Conservation (phyloP, 345 rosid species). For the Garcia nutans region DNA sequence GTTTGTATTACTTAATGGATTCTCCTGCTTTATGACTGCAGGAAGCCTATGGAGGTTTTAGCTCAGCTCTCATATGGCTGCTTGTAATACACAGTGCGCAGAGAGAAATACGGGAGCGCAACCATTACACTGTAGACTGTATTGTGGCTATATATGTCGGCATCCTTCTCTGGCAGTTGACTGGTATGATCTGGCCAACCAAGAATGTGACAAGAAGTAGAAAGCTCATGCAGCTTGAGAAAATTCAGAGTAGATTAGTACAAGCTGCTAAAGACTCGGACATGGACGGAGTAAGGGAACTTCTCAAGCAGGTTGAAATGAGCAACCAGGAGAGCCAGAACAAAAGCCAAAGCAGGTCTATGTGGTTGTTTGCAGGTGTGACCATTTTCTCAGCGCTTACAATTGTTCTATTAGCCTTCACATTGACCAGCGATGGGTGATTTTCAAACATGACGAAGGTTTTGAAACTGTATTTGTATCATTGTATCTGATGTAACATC, state of each 20-base stretch:
- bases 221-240: constrained; percentile 54
- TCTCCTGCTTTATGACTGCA: constrained; percentile 31
- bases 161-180: constrained; percentile 90
- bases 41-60: constrained; percentile 93
- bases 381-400: constrained; percentile 54
- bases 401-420: constrained; percentile 68
- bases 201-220: constrained; percentile 31
- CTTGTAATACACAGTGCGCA: constrained; percentile 83
- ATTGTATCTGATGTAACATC: background rate
- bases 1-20: background rate
- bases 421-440: constrained; percentile 80
- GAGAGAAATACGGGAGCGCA: constrained; percentile 81
- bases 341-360: constrained; percentile 37
- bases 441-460: background rate
- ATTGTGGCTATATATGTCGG: constrained; percentile 86
- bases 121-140: constrained; percentile 89
- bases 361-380: constrained; percentile 66
- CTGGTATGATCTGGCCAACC: constrained; percentile 73
- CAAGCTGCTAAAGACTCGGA: constrained; percentile 90
- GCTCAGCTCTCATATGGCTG: constrained; percentile 79
- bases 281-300: constrained; percentile 78
- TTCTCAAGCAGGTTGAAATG: constrained; percentile 66
- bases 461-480: background rate
- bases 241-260: constrained; percentile 60
- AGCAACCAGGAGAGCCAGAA: constrained; percentile 40